Conservation (phyloP, 2,329 filamentous ascomycete genomes). For the Epichloe brachyelytri region DNA sequence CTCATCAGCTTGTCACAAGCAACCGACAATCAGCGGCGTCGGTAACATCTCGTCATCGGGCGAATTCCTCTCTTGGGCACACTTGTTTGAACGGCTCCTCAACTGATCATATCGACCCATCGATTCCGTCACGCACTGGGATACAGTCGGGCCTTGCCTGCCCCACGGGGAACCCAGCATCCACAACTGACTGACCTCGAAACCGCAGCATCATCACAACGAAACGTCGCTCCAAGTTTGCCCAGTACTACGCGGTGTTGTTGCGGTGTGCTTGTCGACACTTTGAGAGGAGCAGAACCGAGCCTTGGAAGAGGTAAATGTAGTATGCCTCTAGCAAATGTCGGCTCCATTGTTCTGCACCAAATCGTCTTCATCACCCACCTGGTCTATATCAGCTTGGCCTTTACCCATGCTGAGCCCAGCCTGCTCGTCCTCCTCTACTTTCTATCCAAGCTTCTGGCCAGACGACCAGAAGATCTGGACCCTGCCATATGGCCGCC, state of each 20-base stretch:
- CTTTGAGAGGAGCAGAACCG: background rate
- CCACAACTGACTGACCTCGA: background rate
- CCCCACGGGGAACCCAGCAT: background rate
- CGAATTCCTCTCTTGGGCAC: background rate
- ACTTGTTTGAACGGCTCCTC: background rate
- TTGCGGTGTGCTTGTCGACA: background rate
- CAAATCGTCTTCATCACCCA: conserved; percentile 41
- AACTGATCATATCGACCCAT: background rate
- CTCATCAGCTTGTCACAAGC: background rate
- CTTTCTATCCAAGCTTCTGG: conserved; percentile 33
- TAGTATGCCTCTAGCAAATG: conserved; percentile 36
- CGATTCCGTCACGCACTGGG: too few relatives aligned
- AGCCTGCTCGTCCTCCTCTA: conserved; percentile 33
- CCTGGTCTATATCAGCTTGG: conserved; percentile 38
- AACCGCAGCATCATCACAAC: background rate
- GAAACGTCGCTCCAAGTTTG: background rate
- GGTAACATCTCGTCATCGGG: background rate
- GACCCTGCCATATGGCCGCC: conserved; percentile 26
- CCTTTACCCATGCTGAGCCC: conserved; percentile 35
- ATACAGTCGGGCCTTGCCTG: background rate
- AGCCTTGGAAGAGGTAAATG: background rate
- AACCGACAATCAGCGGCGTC: background rate
- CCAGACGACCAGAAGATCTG: conserved; percentile 34
- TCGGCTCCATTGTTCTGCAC: conserved; percentile 38
- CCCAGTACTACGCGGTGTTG: background rate